Conservation (phyloP, 2,329 filamentous ascomycete species). For the Penicillium expansum region DNA sequence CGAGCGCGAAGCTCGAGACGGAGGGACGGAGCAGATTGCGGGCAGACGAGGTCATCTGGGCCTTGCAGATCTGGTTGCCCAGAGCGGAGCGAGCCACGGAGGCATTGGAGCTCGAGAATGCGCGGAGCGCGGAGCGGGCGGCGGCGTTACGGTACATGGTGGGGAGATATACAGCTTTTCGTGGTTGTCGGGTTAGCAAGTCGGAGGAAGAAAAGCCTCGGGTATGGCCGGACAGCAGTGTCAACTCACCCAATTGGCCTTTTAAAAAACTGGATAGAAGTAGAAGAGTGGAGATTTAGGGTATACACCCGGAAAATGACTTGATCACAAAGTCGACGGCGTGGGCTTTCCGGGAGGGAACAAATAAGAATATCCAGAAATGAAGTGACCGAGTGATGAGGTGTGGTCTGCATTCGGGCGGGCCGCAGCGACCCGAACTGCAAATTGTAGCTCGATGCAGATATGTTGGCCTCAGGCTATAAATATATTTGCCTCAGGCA, state of each 20-base stretch:
- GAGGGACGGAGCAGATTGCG: slow-evolving; percentile 37
- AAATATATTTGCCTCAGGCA: slow-evolving; percentile 25
- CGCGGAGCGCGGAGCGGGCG: slow-evolving; percentile 46
- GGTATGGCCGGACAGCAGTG: slow-evolving; percentile 22
- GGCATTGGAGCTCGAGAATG: slow-evolving; percentile 44
- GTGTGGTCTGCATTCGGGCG: slow-evolving; percentile 29
- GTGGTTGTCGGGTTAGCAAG: slow-evolving; percentile 31
- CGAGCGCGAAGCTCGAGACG: slow-evolving; percentile 42
- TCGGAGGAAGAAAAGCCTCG: slow-evolving; percentile 32
- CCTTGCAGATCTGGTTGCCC: slow-evolving; percentile 43
- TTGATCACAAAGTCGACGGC: slow-evolving; percentile 37
- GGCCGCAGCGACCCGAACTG: slow-evolving; percentile 28
- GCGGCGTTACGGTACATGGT: slow-evolving; percentile 47
- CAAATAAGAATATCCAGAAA: slow-evolving; percentile 33
- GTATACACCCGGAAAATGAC: slow-evolving; percentile 32
- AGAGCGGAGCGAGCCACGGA: slow-evolving; percentile 43
- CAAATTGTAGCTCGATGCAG: slow-evolving; percentile 12
- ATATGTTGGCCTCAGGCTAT: background rate
- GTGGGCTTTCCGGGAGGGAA: slow-evolving; percentile 31
- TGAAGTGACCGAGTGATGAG: slow-evolving; percentile 37
- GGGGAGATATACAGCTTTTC: slow-evolving; percentile 33
- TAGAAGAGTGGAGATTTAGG: slow-evolving; percentile 30
- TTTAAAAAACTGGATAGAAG: slow-evolving; percentile 17
- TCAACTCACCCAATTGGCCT: slow-evolving; percentile 36
- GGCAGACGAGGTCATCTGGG: slow-evolving; percentile 45